Evolutionary conservation across 2,329 filamentous ascomycete species (phyloP), one percentile per base, ranked within the genome.

Genomic region (Xylariaceae sp.): DNA sequence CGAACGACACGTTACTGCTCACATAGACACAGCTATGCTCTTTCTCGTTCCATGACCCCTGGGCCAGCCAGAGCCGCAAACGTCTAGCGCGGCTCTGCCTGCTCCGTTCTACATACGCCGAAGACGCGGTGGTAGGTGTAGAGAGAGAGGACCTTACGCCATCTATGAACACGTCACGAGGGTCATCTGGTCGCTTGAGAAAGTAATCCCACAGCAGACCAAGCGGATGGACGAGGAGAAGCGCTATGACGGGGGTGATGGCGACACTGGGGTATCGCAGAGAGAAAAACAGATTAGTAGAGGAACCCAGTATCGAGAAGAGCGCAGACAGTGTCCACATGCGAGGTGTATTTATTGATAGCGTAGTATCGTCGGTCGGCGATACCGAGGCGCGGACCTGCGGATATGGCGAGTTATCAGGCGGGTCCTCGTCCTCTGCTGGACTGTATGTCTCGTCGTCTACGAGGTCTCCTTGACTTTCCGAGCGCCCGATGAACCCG

Each of bases 21-120:
- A 92, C 87, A 53, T 92, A 92, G 36, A 92, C 85, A 57, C 86
- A 92, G 29, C 83, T 85, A 60, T 92, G 87, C 59, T 92, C 86
- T 59, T 92, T 92, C 57, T 88, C 82, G 56, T 92, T 92, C 87
- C 87, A 92, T 24, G 68, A 72, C 3, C 86, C 86, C 61, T 90
- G 86, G 1, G 79, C 81, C 18, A 90, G 68, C 85, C 86, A 92
- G 24, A 84, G 67, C 32, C 85, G 77, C 41, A 81, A 57, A 3
- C 72, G 69, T 21, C 59, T 57, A 13, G 61, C 50, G 21, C 52
- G 62, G 43, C 58, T 59, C 28, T 59, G 56, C 43, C 48, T 53
- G 31, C 31, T 34, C 9, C 40, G 46, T 12, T 16, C 16, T 7
- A 32, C 30, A 34, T 15, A 16, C 2, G 33, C 41, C 31, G 32